These are phyloP conservation scores for Strobilomyces confusus DNA, from an alignment of 768 basidiomycete species.

Conservation along the genomic window DNA sequence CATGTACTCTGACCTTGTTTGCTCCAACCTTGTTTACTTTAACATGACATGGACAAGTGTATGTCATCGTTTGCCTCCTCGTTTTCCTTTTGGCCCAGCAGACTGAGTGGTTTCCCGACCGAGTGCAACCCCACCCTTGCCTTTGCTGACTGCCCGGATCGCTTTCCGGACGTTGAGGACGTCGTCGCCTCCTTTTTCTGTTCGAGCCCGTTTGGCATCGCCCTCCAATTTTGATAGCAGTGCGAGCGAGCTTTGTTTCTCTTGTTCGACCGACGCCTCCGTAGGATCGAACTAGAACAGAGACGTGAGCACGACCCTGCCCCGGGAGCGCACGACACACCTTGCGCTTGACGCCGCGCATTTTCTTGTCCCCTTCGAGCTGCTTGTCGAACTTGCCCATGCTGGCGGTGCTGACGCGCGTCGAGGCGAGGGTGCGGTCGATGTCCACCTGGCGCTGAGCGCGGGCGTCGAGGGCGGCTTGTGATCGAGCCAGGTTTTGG, in stretches of 20 bases:
- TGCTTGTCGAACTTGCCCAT: slow-evolving; percentile 92
- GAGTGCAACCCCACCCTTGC: slow-evolving; percentile 58
- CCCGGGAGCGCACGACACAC: slow-evolving; percentile 32
- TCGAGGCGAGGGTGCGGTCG: slow-evolving; percentile 69
- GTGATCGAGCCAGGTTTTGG: slow-evolving; percentile 66
- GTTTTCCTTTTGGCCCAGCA: slow-evolving; percentile 24
- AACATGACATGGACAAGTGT: neutral
- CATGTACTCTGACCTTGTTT: slow-evolving; percentile 16
- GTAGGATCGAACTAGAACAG: slow-evolving; percentile 74
- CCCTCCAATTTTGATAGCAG: slow-evolving; percentile 78
- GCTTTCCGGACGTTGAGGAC: slow-evolving; percentile 89
- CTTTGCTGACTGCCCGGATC: slow-evolving; percentile 69
- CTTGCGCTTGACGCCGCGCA: slow-evolving; percentile 89
- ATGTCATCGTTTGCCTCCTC: slow-evolving; percentile 27
- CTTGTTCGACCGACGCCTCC: slow-evolving; percentile 58
- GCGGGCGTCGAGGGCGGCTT: slow-evolving; percentile 34
- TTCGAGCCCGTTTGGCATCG: slow-evolving; percentile 51
- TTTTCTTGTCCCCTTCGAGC: slow-evolving; percentile 88
- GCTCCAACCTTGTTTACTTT: no score
- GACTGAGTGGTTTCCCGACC: slow-evolving; percentile 35
- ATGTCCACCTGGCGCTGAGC: slow-evolving; percentile 66
- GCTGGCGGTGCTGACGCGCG: slow-evolving; percentile 84
- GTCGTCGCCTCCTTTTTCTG: slow-evolving; percentile 41
- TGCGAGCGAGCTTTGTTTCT: slow-evolving; percentile 70
- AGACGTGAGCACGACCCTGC: neutral